These are phyloP conservation scores for Vitis cinerea DNA, from an alignment of 164 flowering plant genomes.

Conservation along the genomic window DNA sequence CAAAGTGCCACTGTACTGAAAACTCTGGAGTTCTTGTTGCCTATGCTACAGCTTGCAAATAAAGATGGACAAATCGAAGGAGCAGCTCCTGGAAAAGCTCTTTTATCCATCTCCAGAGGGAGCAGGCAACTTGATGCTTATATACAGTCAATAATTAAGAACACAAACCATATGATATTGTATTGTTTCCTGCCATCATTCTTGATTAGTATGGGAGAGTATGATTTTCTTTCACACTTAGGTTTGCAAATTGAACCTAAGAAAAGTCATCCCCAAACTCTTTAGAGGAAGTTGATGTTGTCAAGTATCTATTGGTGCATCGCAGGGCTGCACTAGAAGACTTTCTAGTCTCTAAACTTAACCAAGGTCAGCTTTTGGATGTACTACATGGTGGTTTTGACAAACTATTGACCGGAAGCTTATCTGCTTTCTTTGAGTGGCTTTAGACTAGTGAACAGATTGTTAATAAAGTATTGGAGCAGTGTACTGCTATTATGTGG, in stretches of 20 bases:
- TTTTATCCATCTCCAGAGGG: slow-evolving; percentile 86
- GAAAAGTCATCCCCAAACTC: slow-evolving; percentile 27
- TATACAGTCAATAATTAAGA: slow-evolving; percentile 81
- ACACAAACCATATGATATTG: slow-evolving; percentile 86
- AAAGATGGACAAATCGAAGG: slow-evolving; percentile 96
- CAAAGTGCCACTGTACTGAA: slow-evolving; percentile 46
- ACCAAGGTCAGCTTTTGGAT: slow-evolving; percentile 78
- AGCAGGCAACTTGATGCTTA: slow-evolving; percentile 87
- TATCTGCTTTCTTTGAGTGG: slow-evolving; percentile 78
- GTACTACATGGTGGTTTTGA: slow-evolving; percentile 97
- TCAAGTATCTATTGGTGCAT: slow-evolving; percentile 83
- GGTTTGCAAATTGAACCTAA: slow-evolving; percentile 71
- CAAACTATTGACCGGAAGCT: slow-evolving; percentile 67
- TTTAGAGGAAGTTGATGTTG: slow-evolving; percentile 56
- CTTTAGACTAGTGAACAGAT: slow-evolving; percentile 63
- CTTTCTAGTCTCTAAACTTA: slow-evolving; percentile 84
- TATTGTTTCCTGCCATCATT: slow-evolving; percentile 96
- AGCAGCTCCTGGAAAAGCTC: slow-evolving; percentile 76
- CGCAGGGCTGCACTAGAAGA: slow-evolving; percentile 91
- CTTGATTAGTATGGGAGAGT: slow-evolving; percentile 74
- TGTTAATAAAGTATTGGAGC: slow-evolving; percentile 83
- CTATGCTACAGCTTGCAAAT: slow-evolving; percentile 94
- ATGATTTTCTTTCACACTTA: slow-evolving; percentile 65
- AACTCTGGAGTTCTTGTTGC: slow-evolving; percentile 86
- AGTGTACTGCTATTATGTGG: slow-evolving; percentile 95